Percentiles rank a stretch among this genome's conserved stretches.
Evolutionary conservation across 495 filamentous ascomycete species (phyloP).

Genomic region (Daldinia grandis): DNA sequence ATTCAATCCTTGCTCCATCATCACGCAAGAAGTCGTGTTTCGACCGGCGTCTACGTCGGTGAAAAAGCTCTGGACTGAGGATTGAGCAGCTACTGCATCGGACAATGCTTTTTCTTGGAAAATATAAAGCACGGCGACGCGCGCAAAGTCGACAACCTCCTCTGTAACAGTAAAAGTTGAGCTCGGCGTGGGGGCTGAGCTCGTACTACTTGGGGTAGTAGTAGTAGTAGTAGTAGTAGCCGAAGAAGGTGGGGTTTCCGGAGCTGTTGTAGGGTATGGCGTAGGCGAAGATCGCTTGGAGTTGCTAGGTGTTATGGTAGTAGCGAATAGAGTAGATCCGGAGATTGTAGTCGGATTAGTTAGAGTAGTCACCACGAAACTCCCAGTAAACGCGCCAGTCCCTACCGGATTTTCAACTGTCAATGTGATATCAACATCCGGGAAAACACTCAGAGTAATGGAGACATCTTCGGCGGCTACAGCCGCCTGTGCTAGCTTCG

Average conservation of each 20-base stretch:
- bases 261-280: conserved; percentile 33
- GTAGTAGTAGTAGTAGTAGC: neutral
- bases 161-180: conserved; percentile 52
- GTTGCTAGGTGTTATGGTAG: conserved; percentile 32
- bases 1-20: conserved; percentile 48
- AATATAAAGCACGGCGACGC: conserved; percentile 68
- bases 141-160: conserved; percentile 70
- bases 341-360: conserved; percentile 35
- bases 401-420: conserved; percentile 29
- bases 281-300: conserved; percentile 38
- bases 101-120: conserved; percentile 63
- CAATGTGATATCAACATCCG: conserved; percentile 38
- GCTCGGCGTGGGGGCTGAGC: conserved; percentile 40
- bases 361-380: conserved; percentile 45
- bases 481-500: conserved; percentile 35
- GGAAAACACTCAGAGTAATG: conserved; percentile 47
- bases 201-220: conserved; percentile 30
- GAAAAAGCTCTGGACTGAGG: conserved; percentile 63
- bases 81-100: conserved; percentile 65
- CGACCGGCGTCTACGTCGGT: conserved; percentile 43
- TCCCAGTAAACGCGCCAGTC: conserved; percentile 34
- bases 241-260: conserved; percentile 33
- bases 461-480: conserved; percentile 45
- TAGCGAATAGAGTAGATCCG: conserved; percentile 39
- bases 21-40: conserved; percentile 30